Evolutionary conservation across 108 stramenopile species (phyloP), one percentile per base, ranked within the genome.

Genomic region (Fragilaria crotonensis): DNA sequence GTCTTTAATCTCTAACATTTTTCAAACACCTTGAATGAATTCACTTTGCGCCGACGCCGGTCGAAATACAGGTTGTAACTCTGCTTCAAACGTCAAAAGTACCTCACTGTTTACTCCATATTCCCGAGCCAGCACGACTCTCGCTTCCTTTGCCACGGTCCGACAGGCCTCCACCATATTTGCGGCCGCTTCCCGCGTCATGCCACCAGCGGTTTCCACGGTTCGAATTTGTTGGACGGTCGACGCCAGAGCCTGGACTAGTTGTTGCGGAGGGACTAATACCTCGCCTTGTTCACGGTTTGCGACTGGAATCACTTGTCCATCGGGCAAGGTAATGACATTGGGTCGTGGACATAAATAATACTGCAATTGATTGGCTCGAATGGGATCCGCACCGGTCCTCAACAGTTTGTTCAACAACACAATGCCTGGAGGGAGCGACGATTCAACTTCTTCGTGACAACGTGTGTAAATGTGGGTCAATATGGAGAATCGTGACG

Each of bases 391-490:
- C 19, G 71, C 62, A 29, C 85, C 84, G 2, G 85, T 87, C 17
- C 90, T 71, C 30, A 91, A 57, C 5, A 91, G 58, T 52, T 91
- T 91, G 66, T 87, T 91, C 58, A 91, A 67, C 3, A 91, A 48
- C n/a, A 82, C 85, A 32, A 81, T 66, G 22, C 90, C 90, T 0
- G 90, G 82, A 30, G 72, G 67, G 5, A 91, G 80, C 21, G 56
- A 72, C 71, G 87, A 87, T 59, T 91, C 90, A 7, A 91, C 71
- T 53, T 91, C 90, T 60, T 91, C 90, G 45, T 91, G 90, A 52
- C 90, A 91, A 0, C 90, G 74, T 1, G 90, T 91, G 59, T 91
- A 87, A 18, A 91, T 76, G 49, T 91, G 90, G 58, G 84, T 83
- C 14, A 91, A 64, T 48, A 91, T 84, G 45, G 84, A 80, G 31